A percentile compares a stretch with the other conserved stretches of the same genome.
Conservation (phyloP, 768 basidiomycete species). For the Calocera cornea region DNA sequence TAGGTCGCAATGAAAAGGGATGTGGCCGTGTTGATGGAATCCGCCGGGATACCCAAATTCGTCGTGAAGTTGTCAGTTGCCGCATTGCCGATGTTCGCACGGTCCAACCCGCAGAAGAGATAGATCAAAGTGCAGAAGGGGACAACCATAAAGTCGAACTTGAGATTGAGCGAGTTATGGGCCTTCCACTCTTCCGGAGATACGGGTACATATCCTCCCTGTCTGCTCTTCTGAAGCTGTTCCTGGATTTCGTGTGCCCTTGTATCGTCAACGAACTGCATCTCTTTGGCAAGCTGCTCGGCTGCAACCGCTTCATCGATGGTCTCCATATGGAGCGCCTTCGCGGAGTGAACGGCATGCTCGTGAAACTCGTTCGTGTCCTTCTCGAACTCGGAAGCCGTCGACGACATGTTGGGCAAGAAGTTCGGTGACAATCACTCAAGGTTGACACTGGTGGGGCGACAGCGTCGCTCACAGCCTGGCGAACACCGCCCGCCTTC, state of each 20-base stretch:
- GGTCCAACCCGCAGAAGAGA: conserved; percentile 11
- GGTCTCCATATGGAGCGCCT: neutral
- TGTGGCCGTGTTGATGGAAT: conserved; percentile 10
- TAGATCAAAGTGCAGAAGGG: conserved; percentile 11
- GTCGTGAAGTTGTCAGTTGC: conserved; percentile 10
- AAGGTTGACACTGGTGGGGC: too few relatives aligned
- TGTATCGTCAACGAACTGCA: neutral
- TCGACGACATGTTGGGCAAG: too few relatives aligned
- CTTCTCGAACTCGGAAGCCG: neutral
- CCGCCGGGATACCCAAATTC: conserved; percentile 10
- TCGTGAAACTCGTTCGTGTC: neutral
- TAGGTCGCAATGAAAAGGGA: conserved; percentile 12
- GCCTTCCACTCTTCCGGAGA: neutral
- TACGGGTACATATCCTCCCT: neutral
- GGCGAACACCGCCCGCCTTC: too few relatives aligned
- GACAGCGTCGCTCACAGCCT: too few relatives aligned
- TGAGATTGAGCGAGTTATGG: neutral
- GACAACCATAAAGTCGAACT: neutral
- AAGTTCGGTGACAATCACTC: too few relatives aligned
- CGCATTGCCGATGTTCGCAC: conserved; percentile 13
- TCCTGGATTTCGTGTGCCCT: neutral
- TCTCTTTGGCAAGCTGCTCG: neutral
- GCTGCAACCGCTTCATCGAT: neutral
- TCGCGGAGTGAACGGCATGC: neutral
- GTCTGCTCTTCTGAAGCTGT: neutral